A percentile compares a stretch with the other conserved stretches of the same genome.
Conservation (phyloP, 352 stramenopile species). For the Phytopythium oedochilum region DNA sequence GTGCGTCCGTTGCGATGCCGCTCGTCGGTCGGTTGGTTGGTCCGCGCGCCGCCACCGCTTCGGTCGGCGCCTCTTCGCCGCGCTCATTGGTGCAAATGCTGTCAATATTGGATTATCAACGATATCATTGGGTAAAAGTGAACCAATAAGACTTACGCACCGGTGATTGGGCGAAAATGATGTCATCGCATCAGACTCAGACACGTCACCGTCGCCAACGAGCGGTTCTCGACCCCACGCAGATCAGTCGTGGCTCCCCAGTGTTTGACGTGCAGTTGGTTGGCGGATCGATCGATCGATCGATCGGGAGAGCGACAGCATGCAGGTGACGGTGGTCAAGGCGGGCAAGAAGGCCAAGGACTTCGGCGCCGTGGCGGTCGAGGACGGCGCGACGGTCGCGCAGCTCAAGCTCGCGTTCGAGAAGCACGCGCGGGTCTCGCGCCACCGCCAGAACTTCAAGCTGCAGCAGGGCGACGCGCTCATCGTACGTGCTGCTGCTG, state of each 20-base stretch:
- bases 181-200: conserved; percentile 6
- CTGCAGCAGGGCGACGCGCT: conserved; percentile 26
- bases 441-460: conserved; percentile 66
- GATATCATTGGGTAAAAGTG: conserved; percentile 3
- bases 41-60: not conserved
- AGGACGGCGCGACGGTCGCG: conserved; percentile 30
- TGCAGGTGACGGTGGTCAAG: conserved; percentile 66
- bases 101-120: not conserved
- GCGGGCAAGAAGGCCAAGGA: conserved; percentile 48
- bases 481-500: conserved; percentile 11
- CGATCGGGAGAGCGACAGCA: conserved; percentile 9
- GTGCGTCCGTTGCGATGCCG: not conserved
- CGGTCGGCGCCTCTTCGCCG: not conserved
- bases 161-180: conserved; percentile 7
- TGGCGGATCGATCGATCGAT: too few relatives aligned
- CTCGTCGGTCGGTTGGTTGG: not conserved
- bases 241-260: too few relatives aligned
- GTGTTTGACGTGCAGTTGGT: too few relatives aligned
- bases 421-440: conserved; percentile 35
- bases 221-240: not conserved
- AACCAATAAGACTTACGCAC: not conserved
- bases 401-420: conserved; percentile 63
- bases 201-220: not conserved
- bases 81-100: conserved; percentile 4
- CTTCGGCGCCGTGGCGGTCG: conserved; percentile 37